Percentiles rank a stretch among this genome's conserved stretches.
These are phyloP conservation scores for Camellia japonica DNA, from an alignment of 148 eudicot genomes.

Conservation along the genomic window DNA sequence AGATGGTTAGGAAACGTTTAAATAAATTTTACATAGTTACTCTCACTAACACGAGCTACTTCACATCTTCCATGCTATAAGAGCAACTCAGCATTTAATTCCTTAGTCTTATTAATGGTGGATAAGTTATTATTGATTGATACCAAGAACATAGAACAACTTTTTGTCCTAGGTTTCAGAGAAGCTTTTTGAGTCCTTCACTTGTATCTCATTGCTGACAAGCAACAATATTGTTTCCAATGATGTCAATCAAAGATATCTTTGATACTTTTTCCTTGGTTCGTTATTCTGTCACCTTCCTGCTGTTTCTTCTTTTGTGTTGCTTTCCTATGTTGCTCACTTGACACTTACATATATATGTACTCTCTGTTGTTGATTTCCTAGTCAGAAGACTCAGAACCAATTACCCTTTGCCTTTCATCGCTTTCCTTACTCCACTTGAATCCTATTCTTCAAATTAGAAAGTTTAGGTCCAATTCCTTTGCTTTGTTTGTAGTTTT, in stretches of 20 bases:
- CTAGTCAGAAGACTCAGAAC: not conserved
- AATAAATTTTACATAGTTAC: not conserved
- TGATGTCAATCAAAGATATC: not conserved
- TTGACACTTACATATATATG: not conserved
- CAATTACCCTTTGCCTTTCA: not conserved
- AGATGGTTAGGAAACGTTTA: not conserved
- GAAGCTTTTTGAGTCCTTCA: slow-evolving; percentile 13
- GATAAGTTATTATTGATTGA: not conserved
- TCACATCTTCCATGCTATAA: not conserved
- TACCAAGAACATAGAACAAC: slow-evolving; percentile 3
- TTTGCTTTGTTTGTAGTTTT: not conserved
- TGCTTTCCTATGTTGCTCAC: not conserved
- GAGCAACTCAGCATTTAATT: not conserved
- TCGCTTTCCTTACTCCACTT: not conserved
- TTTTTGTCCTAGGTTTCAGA: slow-evolving; percentile 19
- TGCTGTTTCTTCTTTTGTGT: not conserved
- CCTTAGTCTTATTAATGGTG: not conserved
- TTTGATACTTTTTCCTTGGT: slow-evolving; percentile 11
- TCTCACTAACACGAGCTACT: not conserved
- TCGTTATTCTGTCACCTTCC: not conserved
- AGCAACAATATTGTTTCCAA: not conserved
- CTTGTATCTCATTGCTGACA: not conserved
- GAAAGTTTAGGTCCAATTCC: not conserved
- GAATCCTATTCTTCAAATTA: not conserved
- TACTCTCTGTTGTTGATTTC: not conserved